Conservation (phyloP, 306 rosid species). For the Albizia julibrissin region DNA sequence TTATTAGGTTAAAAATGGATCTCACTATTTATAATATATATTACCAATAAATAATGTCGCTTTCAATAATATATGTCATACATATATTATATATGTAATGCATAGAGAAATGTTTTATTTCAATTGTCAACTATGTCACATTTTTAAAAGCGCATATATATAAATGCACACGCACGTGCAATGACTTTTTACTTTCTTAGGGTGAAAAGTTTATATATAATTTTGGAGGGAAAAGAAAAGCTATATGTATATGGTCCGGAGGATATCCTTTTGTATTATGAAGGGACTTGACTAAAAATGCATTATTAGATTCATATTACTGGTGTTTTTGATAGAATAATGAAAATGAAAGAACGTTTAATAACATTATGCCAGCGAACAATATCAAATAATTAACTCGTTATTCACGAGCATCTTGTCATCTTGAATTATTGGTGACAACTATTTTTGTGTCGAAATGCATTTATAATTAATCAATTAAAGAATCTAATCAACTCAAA, state of each 20-base stretch:
- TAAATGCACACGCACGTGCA: background rate
- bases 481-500: constrained; percentile 13
- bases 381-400: constrained; percentile 7
- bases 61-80: background rate
- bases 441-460: constrained; percentile 9
- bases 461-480: constrained; percentile 23
- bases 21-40: background rate
- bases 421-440: constrained; percentile 38
- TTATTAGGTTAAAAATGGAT: background rate
- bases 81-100: background rate
- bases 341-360: background rate
- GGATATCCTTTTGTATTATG: background rate
- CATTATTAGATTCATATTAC: background rate
- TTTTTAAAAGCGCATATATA: background rate
- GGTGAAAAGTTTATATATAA: background rate
- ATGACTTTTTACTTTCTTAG: background rate
- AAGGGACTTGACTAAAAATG: background rate
- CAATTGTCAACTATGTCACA: background rate
- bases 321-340: background rate
- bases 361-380: background rate
- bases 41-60: background rate
- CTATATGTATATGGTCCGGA: background rate
- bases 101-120: background rate
- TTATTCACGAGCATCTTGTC: constrained; percentile 31
- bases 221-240: background rate